Evolutionary conservation across 129 eudicot genomes (phyloP).

Genomic region (Ambrosia artemisiifolia): DNA sequence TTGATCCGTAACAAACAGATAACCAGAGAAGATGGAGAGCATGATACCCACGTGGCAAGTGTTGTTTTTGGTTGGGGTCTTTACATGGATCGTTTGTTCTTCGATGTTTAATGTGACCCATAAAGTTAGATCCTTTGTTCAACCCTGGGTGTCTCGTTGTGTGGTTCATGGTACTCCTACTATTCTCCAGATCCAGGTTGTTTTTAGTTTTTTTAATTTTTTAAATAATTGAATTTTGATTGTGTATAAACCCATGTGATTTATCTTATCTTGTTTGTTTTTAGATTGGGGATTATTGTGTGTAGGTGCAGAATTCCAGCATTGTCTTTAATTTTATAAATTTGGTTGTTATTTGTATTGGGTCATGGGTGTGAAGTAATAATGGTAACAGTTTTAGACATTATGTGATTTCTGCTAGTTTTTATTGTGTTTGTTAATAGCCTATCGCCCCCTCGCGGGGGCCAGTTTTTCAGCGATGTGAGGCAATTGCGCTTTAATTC

Average conservation of each 20-base stretch:
- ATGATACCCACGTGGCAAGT: constrained; percentile 62
- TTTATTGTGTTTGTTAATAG: too few species aligned
- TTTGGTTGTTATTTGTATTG: neutral
- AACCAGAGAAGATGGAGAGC: constrained; percentile 45
- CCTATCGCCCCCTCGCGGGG: too few species aligned
- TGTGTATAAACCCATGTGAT: constrained; percentile 1
- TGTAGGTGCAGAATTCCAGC: too few species aligned
- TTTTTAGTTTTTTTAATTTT: neutral
- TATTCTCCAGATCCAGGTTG: constrained; percentile 82
- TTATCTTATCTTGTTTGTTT: neutral
- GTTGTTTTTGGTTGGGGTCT: constrained; percentile 52
- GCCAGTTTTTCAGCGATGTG: too few species aligned
- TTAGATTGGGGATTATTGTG: neutral
- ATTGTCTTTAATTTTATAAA: neutral
- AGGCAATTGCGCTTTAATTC: too few species aligned
- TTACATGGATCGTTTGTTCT: constrained; percentile 61
- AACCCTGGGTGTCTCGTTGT: constrained; percentile 59
- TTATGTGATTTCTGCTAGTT: too few species aligned
- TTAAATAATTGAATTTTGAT: neutral
- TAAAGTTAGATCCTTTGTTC: constrained; percentile 59
- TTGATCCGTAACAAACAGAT: constrained; percentile 5
- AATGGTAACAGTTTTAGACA: constrained; percentile 32
- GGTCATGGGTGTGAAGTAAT: constrained; percentile 37
- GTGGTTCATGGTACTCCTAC: constrained; percentile 51
- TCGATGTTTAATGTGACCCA: constrained; percentile 55